Evolutionary conservation across 1,284 basidiomycete genomes (phyloP).

Genomic region (Waitea zeae): DNA sequence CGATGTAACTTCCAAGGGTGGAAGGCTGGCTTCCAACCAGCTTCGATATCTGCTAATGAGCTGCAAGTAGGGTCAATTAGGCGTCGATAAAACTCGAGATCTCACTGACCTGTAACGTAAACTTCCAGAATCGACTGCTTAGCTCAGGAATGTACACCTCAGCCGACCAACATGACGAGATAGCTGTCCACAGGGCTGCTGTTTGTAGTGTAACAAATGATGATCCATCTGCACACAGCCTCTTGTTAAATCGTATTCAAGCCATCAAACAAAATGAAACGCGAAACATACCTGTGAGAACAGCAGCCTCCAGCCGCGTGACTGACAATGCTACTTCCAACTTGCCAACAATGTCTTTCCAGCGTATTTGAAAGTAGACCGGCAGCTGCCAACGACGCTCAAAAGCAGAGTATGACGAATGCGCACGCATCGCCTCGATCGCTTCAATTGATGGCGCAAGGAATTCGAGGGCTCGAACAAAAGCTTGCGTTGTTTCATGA

Average conservation of each 20-base stretch:
- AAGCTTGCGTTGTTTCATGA: conserved; percentile 69
- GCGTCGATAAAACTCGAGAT: neutral
- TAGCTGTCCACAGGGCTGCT: conserved; percentile 51
- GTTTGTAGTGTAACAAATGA: conserved; percentile 49
- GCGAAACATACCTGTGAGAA: conserved; percentile 19
- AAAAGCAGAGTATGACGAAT: conserved; percentile 58
- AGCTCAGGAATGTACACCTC: conserved; percentile 75
- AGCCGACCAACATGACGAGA: conserved; percentile 69
- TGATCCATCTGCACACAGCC: conserved; percentile 7
- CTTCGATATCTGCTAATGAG: conserved; percentile 61
- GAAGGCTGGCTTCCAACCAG: conserved; percentile 44
- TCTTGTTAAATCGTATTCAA: too few species aligned
- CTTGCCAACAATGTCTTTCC: conserved; percentile 78
- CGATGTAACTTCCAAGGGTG: conserved; percentile 17
- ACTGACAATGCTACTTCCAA: conserved; percentile 50
- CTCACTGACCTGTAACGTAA: conserved; percentile 61
- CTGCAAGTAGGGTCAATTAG: conserved; percentile 16
- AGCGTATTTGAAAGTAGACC: conserved; percentile 94
- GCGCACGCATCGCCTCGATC: conserved; percentile 52
- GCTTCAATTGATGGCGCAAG: conserved; percentile 64
- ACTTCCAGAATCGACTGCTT: conserved; percentile 70
- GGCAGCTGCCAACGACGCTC: conserved; percentile 87
- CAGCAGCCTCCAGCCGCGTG: conserved; percentile 23
- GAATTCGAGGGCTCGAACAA: conserved; percentile 72
- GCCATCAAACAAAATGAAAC: neutral